A percentile compares a stretch with the other conserved stretches of the same genome.
phyloP scores from a whole-genome alignment of 441 rosid genomes.

The Arabidopsis hybrid region DNA sequence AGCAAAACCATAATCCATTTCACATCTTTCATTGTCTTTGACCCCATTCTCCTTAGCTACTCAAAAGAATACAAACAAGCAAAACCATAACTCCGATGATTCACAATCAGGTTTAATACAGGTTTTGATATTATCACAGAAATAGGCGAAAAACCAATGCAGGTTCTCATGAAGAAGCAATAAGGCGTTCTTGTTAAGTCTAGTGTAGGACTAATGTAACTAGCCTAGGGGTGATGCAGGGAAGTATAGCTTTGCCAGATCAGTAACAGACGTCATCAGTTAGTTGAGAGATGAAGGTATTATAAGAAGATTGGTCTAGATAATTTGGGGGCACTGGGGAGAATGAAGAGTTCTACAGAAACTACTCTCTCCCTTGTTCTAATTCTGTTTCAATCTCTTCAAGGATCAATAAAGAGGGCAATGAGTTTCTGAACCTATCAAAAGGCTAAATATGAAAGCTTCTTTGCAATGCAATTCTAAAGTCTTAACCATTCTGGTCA shows the following conservation, averaged over 20 bases:
- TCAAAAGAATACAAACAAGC: not conserved
- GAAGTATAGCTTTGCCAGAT: not conserved
- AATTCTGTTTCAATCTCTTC: not conserved
- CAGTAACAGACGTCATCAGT: not conserved
- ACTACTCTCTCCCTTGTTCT: not conserved
- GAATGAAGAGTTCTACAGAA: not conserved
- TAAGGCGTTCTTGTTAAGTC: not conserved
- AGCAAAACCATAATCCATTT: constrained; percentile 56
- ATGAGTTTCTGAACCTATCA: not conserved
- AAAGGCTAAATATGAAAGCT: not conserved
- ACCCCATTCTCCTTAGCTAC: constrained; percentile 86
- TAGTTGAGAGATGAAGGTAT: not conserved
- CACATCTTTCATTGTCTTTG: constrained; percentile 86
- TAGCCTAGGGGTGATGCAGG: not conserved
- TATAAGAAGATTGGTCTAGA: not conserved
- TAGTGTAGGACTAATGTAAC: not conserved
- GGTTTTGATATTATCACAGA: not conserved
- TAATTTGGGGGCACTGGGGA: not conserved
- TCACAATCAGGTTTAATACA: not conserved
- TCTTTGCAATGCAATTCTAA: constrained; percentile 7
- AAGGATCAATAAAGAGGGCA: not conserved
- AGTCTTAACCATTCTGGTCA: not conserved
- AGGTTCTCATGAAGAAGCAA: not conserved
- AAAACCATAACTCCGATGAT: not conserved
- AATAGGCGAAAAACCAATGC: not conserved